Conservation (phyloP, 176 grass and related monocot species). For the Oryza punctata region DNA sequence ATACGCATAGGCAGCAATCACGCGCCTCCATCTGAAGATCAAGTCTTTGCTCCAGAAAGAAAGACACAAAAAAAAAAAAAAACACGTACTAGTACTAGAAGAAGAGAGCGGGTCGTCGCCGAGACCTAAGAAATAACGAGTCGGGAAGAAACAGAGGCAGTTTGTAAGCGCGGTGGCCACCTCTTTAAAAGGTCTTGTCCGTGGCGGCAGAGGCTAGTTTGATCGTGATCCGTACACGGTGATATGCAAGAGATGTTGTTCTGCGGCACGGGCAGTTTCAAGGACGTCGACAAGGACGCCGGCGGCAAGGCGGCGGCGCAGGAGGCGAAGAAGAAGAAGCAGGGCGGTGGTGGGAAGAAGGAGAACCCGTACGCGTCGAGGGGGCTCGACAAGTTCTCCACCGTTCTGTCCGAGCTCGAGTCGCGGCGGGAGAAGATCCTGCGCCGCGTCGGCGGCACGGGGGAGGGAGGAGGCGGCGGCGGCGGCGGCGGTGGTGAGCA, state of each 20-base stretch:
- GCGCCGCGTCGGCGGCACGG: conserved; percentile 38
- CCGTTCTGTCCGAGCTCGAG: conserved; percentile 76
- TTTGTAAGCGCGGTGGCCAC: no score
- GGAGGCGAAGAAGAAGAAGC: conserved; percentile 7
- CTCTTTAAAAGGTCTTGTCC: conserved; percentile 8
- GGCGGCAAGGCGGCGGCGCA: conserved; percentile 6
- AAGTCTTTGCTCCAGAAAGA: background rate
- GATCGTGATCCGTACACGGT: background rate
- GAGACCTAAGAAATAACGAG: background rate
- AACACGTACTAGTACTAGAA: background rate
- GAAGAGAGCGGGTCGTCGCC: background rate
- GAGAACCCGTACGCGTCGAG: conserved; percentile 72
- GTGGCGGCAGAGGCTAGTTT: background rate
- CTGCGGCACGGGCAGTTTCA: conserved; percentile 56
- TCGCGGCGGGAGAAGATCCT: conserved; percentile 69
- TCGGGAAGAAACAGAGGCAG: background rate
- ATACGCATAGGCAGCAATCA: background rate
- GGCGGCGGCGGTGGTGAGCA: conserved; percentile 8
- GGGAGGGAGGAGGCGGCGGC: no score
- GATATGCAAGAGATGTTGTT: conserved; percentile 50
- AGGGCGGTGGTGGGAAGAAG: conserved; percentile 18
- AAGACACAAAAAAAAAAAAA: background rate
- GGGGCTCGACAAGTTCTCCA: conserved; percentile 95
- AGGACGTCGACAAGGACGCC: conserved; percentile 53
- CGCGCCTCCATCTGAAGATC: conserved; percentile 9